These are phyloP conservation scores for Hericium rajendrae DNA, from an alignment of 768 basidiomycete species.

Conservation along the genomic window DNA sequence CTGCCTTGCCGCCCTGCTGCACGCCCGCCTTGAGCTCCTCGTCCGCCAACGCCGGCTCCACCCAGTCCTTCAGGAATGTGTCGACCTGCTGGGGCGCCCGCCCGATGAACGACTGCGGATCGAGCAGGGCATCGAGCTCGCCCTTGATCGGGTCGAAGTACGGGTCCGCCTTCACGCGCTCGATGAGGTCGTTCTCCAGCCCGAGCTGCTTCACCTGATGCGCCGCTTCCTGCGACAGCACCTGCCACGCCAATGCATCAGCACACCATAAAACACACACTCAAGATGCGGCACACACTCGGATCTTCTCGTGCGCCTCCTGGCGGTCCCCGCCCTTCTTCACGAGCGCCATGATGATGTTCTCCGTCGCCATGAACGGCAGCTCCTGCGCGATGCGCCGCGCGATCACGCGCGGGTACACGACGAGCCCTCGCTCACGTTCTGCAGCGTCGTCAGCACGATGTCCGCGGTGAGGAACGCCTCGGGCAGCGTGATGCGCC, in stretches of 20 bases:
- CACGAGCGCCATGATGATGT: slow-evolving; percentile 98
- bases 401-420: slow-evolving; percentile 93
- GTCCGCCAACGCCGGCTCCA: slow-evolving; percentile 67
- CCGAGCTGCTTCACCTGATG: slow-evolving; percentile 93
- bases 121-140: slow-evolving; percentile 69
- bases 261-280: neutral
- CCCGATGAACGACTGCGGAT: slow-evolving; percentile 85
- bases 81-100: slow-evolving; percentile 95
- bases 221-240: slow-evolving; percentile 90
- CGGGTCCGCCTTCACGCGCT: slow-evolving; percentile 65
- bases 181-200: slow-evolving; percentile 91
- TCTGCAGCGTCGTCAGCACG: slow-evolving; percentile 89
- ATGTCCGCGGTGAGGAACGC: slow-evolving; percentile 97
- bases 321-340: slow-evolving; percentile 93
- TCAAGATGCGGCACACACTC: slow-evolving; percentile 35
- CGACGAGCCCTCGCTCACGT: slow-evolving; percentile 99
- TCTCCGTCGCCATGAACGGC: slow-evolving; percentile 99
- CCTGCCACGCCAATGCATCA: slow-evolving; percentile 28
- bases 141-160: slow-evolving; percentile 86
- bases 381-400: slow-evolving; percentile 89
- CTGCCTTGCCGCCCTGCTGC: slow-evolving; percentile 43
- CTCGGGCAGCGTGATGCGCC: slow-evolving; percentile 91
- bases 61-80: slow-evolving; percentile 79
- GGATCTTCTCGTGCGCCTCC: slow-evolving; percentile 92
- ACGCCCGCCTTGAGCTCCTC: slow-evolving; percentile 47